Conservation (phyloP, 345 rosid species). For the Dipteronia sinensis region DNA sequence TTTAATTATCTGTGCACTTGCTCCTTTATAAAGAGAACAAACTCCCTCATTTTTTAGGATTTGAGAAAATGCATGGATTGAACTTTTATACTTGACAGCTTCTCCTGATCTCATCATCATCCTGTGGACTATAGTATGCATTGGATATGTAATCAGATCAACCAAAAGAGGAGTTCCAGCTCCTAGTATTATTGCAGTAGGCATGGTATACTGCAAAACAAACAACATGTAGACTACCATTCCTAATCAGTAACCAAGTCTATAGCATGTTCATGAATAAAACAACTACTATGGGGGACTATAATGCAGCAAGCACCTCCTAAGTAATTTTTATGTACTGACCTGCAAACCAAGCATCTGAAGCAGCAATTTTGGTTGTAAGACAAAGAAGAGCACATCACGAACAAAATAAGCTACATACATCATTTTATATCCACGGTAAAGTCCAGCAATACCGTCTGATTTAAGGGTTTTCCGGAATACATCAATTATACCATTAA, state of each 20-base stretch:
- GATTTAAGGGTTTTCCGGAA: too few species aligned
- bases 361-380: too few species aligned
- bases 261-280: too few species aligned
- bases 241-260: too few species aligned
- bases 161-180: slow-evolving; percentile 23
- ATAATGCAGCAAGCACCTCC: too few species aligned
- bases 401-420: too few species aligned
- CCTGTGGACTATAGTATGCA: slow-evolving; percentile 27
- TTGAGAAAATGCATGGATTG: slow-evolving; percentile 32
- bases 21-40: slow-evolving; percentile 10
- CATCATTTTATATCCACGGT: too few species aligned
- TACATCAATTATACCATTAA: not conserved
- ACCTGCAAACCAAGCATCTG: too few species aligned
- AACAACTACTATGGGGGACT: too few species aligned
- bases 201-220: slow-evolving; percentile 26
- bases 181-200: slow-evolving; percentile 17
- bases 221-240: too few species aligned
- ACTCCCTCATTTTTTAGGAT: slow-evolving; percentile 14
- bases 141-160: slow-evolving; percentile 26
- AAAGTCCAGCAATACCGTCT: not conserved
- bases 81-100: slow-evolving; percentile 32
- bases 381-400: too few species aligned
- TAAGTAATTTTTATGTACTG: too few species aligned
- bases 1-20: not conserved
- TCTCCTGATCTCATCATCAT: slow-evolving; percentile 50